phyloP scores from a whole-genome alignment of 192 early-diverging fungal species.

The Coemansia sp. region DNA sequence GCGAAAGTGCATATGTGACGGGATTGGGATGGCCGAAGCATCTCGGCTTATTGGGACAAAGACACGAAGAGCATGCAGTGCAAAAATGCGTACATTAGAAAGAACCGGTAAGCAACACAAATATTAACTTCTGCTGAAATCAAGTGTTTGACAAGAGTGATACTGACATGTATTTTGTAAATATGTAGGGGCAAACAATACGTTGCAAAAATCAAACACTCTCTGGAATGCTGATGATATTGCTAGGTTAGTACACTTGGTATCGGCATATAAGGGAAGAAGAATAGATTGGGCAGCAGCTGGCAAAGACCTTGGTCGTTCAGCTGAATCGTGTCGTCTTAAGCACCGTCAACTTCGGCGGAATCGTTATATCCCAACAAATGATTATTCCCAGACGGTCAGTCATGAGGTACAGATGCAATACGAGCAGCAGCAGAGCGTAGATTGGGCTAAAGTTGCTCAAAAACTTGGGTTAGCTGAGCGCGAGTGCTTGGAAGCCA shows the following conservation, averaged over 20 bases:
- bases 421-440: background rate
- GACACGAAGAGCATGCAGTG: background rate
- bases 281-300: background rate
- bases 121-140: background rate
- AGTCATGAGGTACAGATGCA: background rate
- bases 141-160: background rate
- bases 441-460: constrained; percentile 10
- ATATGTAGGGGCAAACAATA: background rate
- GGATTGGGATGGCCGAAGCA: background rate
- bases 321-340: background rate
- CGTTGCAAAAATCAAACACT: background rate
- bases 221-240: background rate
- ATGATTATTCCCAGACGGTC: background rate
- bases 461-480: background rate
- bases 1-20: background rate
- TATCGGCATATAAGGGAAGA: background rate
- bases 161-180: background rate
- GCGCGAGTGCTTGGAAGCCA: constrained; percentile 17
- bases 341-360: background rate
- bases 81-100: background rate
- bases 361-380: background rate
- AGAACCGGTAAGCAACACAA: background rate
- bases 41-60: background rate
- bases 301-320: constrained; percentile 5
- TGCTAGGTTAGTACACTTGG: background rate